Percentiles rank a stretch among this genome's conserved stretches.
phyloP scores from a whole-genome alignment of 1,139 yeast species.

The Pichia sp. region DNA sequence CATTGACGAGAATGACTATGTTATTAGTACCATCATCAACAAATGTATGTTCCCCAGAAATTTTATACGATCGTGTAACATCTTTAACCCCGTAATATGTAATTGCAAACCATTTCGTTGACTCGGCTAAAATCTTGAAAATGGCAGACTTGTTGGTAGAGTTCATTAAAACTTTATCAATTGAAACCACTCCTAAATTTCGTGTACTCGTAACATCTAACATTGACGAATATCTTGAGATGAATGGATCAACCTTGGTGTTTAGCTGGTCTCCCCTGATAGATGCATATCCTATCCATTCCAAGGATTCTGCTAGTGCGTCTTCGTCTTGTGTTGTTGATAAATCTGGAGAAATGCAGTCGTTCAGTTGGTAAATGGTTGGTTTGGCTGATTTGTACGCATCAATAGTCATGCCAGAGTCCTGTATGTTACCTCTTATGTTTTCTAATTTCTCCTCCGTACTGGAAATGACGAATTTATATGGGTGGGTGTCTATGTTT shows the following conservation, averaged over 20 bases:
- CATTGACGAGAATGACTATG: slow-evolving; percentile 20
- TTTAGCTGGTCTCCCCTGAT: slow-evolving; percentile 26
- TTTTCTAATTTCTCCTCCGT: background rate
- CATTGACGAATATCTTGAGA: slow-evolving; percentile 22
- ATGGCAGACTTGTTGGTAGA: slow-evolving; percentile 5
- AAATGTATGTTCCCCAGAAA: slow-evolving; percentile 26
- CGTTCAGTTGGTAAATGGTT: background rate
- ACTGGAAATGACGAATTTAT: slow-evolving; percentile 13
- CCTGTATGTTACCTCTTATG: background rate
- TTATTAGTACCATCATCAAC: slow-evolving; percentile 31
- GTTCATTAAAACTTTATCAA: slow-evolving; percentile 20
- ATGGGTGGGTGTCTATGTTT: slow-evolving; percentile 22
- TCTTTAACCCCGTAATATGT: slow-evolving; percentile 29
- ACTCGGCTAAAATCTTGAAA: slow-evolving; percentile 1
- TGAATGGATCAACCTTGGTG: slow-evolving; percentile 22
- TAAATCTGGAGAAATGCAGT: slow-evolving; percentile 22
- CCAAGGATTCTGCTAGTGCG: slow-evolving; percentile 24
- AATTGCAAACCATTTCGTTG: slow-evolving; percentile 26
- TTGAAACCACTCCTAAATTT: slow-evolving; percentile 16
- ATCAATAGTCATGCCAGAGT: background rate
- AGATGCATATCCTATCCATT: slow-evolving; percentile 31
- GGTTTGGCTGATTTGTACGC: background rate
- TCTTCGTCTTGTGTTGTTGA: slow-evolving; percentile 20
- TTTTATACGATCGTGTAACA: slow-evolving; percentile 26
- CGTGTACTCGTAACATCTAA: slow-evolving; percentile 13